Evolutionary conservation across 2,329 filamentous ascomycete species (phyloP), one percentile per base, ranked within the genome.

Genomic region (Pyrenophora tritici-repentis): DNA sequence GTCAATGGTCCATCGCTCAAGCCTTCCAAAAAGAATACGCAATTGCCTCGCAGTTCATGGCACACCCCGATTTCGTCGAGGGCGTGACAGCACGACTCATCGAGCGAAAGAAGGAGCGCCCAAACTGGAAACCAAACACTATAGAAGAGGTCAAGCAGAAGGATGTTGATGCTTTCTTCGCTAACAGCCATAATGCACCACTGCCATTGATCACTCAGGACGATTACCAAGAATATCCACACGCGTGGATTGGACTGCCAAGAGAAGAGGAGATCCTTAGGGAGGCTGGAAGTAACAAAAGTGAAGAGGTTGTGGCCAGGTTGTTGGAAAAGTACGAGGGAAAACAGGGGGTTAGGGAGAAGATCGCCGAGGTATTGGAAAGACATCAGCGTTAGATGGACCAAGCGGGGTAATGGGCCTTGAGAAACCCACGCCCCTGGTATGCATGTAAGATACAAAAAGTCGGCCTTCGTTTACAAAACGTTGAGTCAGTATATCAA

Each of bases 1-100:
- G 78, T 61, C 70, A 79, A 29, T 97, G 94, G 94, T 81, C 82
- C 58, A 96, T 99, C 65, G 78, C 83, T 13, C 83, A 96, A 75
- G 86, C 93, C 1, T 99, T 97, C 81, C 80, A 86, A 69, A 86
- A 86, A 57, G 94, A 99, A 78, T 84, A 94, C 75, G 82, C 88
- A 68, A 91, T 99, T 53, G 91, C 93, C 2, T 79, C 82, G 51
- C 84, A 86, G 58, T 97, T 99, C 79, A 97, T 99, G 93, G 81
- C 82, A 49, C 88, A 94, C 72, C 88, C 85, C 4, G 94, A 99
- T 75, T 99, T 99, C 68, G 86, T 86, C 36, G 90, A 96, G 76
- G 94, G 94, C 46, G 93, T 99, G n/a, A 85, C 85, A 43, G 87
- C 91, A 18, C 83, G 88, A 41, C 81, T 99, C 34, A 83, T 94